phyloP scores from a whole-genome alignment of 2,329 filamentous ascomycete species.

The Colletotrichum eleusines region DNA sequence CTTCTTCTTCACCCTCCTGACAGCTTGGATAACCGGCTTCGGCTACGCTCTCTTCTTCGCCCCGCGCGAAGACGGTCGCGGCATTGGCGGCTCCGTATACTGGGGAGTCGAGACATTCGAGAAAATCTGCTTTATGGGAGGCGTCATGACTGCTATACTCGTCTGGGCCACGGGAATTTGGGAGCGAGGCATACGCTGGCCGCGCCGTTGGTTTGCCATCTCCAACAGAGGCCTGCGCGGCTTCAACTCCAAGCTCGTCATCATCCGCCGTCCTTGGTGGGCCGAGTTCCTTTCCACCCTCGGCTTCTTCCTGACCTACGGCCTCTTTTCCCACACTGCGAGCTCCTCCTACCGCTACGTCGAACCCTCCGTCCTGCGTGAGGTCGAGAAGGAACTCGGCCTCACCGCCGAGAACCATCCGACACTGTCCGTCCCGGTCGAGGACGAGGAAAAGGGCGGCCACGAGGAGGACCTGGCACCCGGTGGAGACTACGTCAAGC shows the following conservation, averaged over 20 bases:
- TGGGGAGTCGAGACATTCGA: constrained; percentile 94
- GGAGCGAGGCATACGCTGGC: constrained; percentile 95
- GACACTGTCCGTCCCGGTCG: constrained; percentile 56
- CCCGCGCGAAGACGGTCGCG: constrained; percentile 94
- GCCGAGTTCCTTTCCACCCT: constrained; percentile 79
- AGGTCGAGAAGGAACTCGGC: constrained; percentile 70
- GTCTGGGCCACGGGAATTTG: constrained; percentile 97
- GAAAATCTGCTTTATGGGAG: constrained; percentile 92
- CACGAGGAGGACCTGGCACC: constrained; percentile 92
- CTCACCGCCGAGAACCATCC: constrained; percentile 57
- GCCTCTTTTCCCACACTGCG: constrained; percentile 74
- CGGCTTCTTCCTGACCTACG: constrained; percentile 83
- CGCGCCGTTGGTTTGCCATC: constrained; percentile 87
- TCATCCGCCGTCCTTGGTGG: constrained; percentile 86
- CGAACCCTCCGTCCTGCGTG: constrained; percentile 71
- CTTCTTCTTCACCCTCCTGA: constrained; percentile 86
- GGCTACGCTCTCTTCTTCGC: constrained; percentile 91
- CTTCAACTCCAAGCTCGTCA: constrained; percentile 96
- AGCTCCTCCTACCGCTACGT: constrained; percentile 82
- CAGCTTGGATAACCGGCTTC: constrained; percentile 85
- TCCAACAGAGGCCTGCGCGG: constrained; percentile 90
- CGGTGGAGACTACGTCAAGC: constrained; percentile 91
- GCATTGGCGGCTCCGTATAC: constrained; percentile 93
- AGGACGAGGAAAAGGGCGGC: constrained; percentile 73
- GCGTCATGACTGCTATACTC: constrained; percentile 85